Evolutionary conservation across 257 asterid species (phyloP), one percentile per base, ranked within the genome.

Genomic region (Solanum clarkiae): DNA sequence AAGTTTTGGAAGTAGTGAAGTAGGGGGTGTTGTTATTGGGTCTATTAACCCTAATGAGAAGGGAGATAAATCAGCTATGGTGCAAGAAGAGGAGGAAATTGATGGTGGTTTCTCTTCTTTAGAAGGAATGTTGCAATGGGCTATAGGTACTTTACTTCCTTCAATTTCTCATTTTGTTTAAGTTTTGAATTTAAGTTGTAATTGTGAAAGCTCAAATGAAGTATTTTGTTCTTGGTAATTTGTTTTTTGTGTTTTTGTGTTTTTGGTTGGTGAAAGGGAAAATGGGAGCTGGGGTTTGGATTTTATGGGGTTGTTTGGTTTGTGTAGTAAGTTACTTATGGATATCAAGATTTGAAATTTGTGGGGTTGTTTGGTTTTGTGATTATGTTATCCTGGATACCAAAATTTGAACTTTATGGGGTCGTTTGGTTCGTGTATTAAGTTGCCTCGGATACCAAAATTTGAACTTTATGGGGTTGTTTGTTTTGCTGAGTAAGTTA

Each of bases 111-210:
- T 95, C 89, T 94, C 98, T 86, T 92, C 97, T 85, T 94, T 95
- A 32, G 98, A 94, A 20, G 98, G 98, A 54, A 93, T 94, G 98
- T 62, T 95, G 54, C 98, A 95, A 88, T 95, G 98, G 98, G 96
- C 98, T 85, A 91, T 95, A 87, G 97, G 98, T 83, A 62, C 17
- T 62, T 62, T 11, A 11, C 69, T 22, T 22, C 20, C 26, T 11
- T 16, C 26, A 32, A 2, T 9, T 22, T 22, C 8, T 11, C 17
- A 4, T 22, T 62, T 49, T 47, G 8, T 62, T 62, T 7, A 22
- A 62, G 36, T 62, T 62, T 62, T 62, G 69, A 62, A 22, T 62
- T 62, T 62, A 24, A 62, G 69, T 22, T 62, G 69, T 62, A 22
- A 62, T 62, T 62, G 69, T 60, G 69, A 60, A 60, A 60, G 69